phyloP scores from a whole-genome alignment of 169 alveolate species.

The Eimeria falciformis region DNA sequence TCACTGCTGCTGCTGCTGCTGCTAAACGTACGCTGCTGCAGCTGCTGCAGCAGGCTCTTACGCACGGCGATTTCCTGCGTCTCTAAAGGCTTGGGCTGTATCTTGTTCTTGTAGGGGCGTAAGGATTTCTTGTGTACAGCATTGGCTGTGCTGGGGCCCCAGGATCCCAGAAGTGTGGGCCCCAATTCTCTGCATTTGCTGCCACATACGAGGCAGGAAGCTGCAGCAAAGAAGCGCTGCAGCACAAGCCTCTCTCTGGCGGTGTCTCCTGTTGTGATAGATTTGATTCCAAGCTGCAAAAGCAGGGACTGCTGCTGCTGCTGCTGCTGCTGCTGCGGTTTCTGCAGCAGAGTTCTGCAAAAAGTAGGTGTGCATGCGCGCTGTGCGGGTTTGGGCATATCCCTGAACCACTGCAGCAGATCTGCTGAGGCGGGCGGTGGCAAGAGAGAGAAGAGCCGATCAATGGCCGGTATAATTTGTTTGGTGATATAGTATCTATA shows the following conservation, averaged over 20 bases:
- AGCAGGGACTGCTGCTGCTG: constrained; percentile 65
- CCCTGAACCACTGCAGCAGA: constrained; percentile 74
- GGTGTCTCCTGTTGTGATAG: constrained; percentile 11
- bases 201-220: constrained; percentile 71
- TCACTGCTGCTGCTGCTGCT: constrained; percentile 48
- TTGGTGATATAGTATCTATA: constrained; percentile 72
- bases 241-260: constrained; percentile 51
- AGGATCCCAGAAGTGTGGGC: neutral
- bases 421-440: constrained; percentile 65
- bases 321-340: constrained; percentile 42
- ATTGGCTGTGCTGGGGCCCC: no score
- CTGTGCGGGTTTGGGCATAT: constrained; percentile 76
- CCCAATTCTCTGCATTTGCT: constrained; percentile 39
- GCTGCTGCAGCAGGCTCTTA: constrained; percentile 47
- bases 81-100: neutral
- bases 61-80: constrained; percentile 36
- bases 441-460: constrained; percentile 71
- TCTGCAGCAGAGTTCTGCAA: neutral
- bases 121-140: no score
- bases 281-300: constrained; percentile 50
- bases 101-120: neutral
- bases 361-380: neutral
- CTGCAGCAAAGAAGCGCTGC: constrained; percentile 72
- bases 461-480: constrained; percentile 78
- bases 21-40: constrained; percentile 1